A percentile compares a stretch with the other conserved stretches of the same genome.
Evolutionary conservation across 305 asterid species (phyloP).

Genomic region (Rubia balearica): DNA sequence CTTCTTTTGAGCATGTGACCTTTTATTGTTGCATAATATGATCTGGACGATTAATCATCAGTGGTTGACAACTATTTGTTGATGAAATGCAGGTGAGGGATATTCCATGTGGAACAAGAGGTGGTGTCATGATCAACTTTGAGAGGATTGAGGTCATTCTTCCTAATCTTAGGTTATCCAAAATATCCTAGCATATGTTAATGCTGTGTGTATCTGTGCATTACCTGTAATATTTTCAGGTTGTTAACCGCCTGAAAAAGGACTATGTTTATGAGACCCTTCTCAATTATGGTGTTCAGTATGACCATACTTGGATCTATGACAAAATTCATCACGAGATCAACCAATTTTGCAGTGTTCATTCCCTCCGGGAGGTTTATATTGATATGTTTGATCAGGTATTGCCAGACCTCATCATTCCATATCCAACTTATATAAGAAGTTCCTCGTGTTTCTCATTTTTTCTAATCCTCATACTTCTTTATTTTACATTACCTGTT

Average conservation of each 20-base stretch:
- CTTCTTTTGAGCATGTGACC: background rate
- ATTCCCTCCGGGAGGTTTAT: constrained; percentile 95
- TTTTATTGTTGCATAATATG: background rate
- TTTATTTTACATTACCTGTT: background rate
- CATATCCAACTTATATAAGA: too few relatives aligned
- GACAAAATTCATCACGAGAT: constrained; percentile 99
- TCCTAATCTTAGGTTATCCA: background rate
- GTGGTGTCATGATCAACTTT: constrained; percentile 94
- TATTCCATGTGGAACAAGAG: constrained; percentile 99
- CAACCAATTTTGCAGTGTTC: constrained; percentile 95
- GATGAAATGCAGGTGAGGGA: constrained; percentile 72
- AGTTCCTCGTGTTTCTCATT: background rate
- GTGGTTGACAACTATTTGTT: constrained; percentile 2
- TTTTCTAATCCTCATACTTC: background rate
- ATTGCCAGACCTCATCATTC: constrained; percentile 7
- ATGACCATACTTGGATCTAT: constrained; percentile 97
- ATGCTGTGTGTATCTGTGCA: background rate
- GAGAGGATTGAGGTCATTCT: constrained; percentile 81
- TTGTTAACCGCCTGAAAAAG: constrained; percentile 90
- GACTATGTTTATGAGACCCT: constrained; percentile 76
- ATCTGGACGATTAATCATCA: background rate
- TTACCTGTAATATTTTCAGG: constrained; percentile 41
- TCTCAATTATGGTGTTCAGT: constrained; percentile 77
- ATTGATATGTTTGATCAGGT: constrained; percentile 99
- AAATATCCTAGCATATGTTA: background rate